Conservation (phyloP, 2,329 filamentous ascomycete species). For the Chaetomiaceae sp. region DNA sequence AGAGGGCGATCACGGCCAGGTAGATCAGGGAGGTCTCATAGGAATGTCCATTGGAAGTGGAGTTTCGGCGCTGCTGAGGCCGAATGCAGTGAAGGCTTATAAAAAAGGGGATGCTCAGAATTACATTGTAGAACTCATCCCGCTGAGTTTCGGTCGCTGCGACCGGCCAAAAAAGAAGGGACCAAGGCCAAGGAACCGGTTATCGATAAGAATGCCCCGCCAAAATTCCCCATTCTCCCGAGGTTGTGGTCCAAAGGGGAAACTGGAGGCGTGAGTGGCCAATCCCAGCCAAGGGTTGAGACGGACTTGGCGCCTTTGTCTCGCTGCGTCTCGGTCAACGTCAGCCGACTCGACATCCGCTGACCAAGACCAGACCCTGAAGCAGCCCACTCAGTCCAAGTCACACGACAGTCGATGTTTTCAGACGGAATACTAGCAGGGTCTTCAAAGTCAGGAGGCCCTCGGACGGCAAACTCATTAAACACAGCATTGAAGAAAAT, state of each 20-base stretch:
- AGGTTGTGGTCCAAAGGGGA: background rate
- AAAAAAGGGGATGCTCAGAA: slow-evolving; percentile 28
- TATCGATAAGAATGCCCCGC: slow-evolving; percentile 15
- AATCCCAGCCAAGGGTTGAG: no score
- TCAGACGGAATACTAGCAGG: no score
- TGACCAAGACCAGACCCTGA: background rate
- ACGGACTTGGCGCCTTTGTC: background rate
- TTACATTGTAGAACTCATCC: slow-evolving; percentile 31
- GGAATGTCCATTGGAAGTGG: slow-evolving; percentile 18
- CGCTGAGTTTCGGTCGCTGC: slow-evolving; percentile 19
- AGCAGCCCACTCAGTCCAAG: no score
- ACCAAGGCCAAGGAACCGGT: background rate
- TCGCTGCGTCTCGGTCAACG: background rate
- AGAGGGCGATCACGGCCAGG: background rate
- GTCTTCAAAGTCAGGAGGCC: no score
- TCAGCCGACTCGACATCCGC: slow-evolving; percentile 1
- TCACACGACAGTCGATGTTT: no score
- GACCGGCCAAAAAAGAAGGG: background rate
- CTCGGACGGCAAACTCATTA: no score
- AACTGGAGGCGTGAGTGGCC: background rate
- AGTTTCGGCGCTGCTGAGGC: slow-evolving; percentile 6
- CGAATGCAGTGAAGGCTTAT: slow-evolving; percentile 18
- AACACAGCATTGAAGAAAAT: no score
- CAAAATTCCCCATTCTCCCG: slow-evolving; percentile 12
- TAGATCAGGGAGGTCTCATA: slow-evolving; percentile 22